phyloP scores from a whole-genome alignment of 306 rosid species.

The Mucuna pruriens region DNA sequence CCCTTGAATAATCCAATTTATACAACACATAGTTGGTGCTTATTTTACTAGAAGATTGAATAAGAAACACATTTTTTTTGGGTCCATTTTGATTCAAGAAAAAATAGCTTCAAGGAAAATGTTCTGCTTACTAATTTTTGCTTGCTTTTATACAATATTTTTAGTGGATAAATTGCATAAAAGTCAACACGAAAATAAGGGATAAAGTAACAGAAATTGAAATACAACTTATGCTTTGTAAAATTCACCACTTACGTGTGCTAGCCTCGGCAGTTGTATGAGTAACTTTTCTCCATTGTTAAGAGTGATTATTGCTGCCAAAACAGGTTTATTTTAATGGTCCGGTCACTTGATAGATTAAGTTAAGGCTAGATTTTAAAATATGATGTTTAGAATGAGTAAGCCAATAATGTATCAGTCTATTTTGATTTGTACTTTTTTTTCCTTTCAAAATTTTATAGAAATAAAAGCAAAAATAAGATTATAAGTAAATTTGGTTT shows the following conservation, averaged over 20 bases:
- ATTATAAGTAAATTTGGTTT: too few relatives aligned
- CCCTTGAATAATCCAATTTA: too few relatives aligned
- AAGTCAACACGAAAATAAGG: conserved; percentile 1
- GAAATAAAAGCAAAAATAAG: too few relatives aligned
- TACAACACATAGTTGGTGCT: too few relatives aligned
- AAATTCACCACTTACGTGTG: not conserved
- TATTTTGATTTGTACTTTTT: too few relatives aligned
- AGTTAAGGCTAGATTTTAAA: too few relatives aligned
- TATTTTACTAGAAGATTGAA: conserved; percentile 22
- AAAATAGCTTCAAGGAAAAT: conserved; percentile 18
- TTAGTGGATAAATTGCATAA: not conserved
- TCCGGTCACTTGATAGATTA: too few relatives aligned
- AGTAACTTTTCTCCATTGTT: not conserved
- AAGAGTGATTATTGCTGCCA: too few relatives aligned
- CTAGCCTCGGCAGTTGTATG: not conserved
- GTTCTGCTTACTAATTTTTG: not conserved
- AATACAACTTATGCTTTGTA: conserved; percentile 11
- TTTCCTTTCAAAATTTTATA: too few relatives aligned
- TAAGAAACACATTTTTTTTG: conserved; percentile 27
- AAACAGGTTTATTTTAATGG: too few relatives aligned
- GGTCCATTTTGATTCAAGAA: conserved; percentile 8
- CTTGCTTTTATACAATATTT: not conserved
- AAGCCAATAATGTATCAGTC: too few relatives aligned
- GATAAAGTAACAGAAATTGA: not conserved
- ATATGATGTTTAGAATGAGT: too few relatives aligned